Evolutionary conservation across 1,284 basidiomycete species (phyloP).

Genomic region (Tilletia setariae): DNA sequence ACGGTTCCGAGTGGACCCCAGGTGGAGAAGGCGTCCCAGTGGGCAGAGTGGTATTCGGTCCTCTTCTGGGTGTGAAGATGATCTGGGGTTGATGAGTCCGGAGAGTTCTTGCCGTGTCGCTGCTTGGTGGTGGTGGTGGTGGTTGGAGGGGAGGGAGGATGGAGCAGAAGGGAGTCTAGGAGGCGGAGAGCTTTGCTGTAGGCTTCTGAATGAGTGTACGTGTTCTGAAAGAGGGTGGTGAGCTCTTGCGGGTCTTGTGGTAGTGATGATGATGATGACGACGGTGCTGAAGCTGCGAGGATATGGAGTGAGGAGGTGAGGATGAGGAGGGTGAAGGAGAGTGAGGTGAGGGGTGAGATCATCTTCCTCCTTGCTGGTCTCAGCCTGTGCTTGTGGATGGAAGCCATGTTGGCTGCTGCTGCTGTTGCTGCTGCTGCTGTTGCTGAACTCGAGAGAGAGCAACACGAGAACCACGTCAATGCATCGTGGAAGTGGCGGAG

Average conservation of each 20-base stretch:
- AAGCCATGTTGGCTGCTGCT: not conserved
- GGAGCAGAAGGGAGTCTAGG: constrained; percentile 3
- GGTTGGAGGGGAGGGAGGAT: not conserved
- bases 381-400: not conserved
- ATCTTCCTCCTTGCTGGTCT: not conserved
- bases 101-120: not conserved
- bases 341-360: no score
- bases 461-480: not conserved
- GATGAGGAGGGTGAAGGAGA: no score
- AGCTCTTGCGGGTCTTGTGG: not conserved
- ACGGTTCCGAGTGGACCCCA: constrained; percentile 13
- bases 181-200: not conserved
- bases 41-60: not conserved
- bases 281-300: not conserved
- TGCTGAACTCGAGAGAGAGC: not conserved
- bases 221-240: not conserved
- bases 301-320: not conserved
- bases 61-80: not conserved
- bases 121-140: not conserved
- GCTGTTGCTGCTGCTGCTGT: not conserved
- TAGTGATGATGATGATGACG: not conserved
- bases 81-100: not conserved
- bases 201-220: not conserved
- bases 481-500: no score
- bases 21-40: not conserved